Evolutionary conservation across 352 stramenopile species (phyloP).

Genomic region (Hyaloperonospora brassicae): DNA sequence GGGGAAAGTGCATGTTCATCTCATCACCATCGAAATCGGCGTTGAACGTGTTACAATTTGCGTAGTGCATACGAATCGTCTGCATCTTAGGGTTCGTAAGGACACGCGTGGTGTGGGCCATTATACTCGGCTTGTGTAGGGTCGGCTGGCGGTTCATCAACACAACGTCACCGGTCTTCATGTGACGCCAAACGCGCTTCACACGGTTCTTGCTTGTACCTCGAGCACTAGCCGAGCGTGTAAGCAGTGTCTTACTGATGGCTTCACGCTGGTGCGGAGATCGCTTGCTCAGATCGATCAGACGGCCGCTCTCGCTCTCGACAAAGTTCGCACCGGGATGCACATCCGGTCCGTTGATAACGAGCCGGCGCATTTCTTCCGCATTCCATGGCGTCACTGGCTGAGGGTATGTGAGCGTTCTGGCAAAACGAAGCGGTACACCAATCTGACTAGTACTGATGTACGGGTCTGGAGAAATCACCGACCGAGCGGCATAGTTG

Average conservation of each 20-base stretch:
- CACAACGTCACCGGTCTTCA: constrained; percentile 97
- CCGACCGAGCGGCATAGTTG: constrained; percentile 97
- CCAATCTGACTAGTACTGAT: constrained; percentile 99
- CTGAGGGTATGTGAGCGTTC: constrained; percentile 96
- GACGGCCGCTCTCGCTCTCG: constrained; percentile 89
- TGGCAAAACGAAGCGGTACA: constrained; percentile 96
- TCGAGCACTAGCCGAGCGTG: constrained; percentile 71
- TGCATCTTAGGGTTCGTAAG: constrained; percentile 95
- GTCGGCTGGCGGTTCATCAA: constrained; percentile 99
- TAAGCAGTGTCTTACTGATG: constrained; percentile 94
- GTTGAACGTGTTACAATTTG: constrained; percentile 99
- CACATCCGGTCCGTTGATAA: constrained; percentile 92
- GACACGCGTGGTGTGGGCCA: constrained; percentile 97
- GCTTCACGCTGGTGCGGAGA: constrained; percentile 89
- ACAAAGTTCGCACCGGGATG: constrained; percentile 98
- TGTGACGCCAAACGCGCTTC: constrained; percentile 96
- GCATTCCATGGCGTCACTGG: constrained; percentile 98
- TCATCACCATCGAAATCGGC: constrained; percentile 99
- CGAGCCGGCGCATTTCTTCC: constrained; percentile 92
- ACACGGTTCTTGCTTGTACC: constrained; percentile 80
- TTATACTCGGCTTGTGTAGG: constrained; percentile 99
- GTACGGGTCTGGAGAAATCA: constrained; percentile 99
- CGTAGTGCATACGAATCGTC: constrained; percentile 99
- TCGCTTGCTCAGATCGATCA: constrained; percentile 94
- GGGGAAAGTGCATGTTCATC: constrained; percentile 99